These are phyloP conservation scores for Emergomyces pasteurianus DNA, from an alignment of 2,329 filamentous ascomycete genomes.

Conservation along the genomic window DNA sequence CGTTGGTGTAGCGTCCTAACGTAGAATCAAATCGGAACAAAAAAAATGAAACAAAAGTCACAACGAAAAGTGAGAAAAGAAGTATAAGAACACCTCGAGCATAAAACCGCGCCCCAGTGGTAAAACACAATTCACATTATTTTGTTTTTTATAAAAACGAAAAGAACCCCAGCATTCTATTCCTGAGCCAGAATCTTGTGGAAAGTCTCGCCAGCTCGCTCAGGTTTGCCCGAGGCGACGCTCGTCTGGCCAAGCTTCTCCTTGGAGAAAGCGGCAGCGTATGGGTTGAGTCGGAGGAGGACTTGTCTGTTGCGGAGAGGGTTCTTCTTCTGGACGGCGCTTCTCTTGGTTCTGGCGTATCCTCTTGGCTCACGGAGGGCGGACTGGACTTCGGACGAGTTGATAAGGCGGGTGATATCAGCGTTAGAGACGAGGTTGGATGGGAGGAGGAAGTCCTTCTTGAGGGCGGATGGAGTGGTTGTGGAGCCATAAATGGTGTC, in stretches of 20 bases:
- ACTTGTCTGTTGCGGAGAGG: constrained; percentile 98
- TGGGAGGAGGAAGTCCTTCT: constrained; percentile 98
- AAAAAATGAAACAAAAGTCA: not conserved
- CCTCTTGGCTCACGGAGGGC: constrained; percentile 89
- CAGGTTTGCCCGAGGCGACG: constrained; percentile 50
- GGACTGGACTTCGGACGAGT: constrained; percentile 96
- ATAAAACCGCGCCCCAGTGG: not conserved
- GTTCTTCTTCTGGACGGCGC: constrained; percentile 98
- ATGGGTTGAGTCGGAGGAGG: constrained; percentile 95
- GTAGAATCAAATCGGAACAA: not conserved
- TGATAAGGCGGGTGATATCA: constrained; percentile 95
- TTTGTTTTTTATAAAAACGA: constrained; percentile 1
- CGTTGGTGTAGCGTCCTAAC: not conserved
- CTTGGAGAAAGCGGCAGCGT: constrained; percentile 82
- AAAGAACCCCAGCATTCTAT: constrained; percentile 22
- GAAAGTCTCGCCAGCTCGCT: constrained; percentile 43
- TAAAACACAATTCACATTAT: not conserved
- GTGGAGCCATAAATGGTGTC: constrained; percentile 95
- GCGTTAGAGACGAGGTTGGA: constrained; percentile 86
- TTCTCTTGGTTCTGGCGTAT: constrained; percentile 77
- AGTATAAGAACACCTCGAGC: not conserved
- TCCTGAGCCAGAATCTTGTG: constrained; percentile 40
- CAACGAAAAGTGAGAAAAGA: not conserved
- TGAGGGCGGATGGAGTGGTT: constrained; percentile 76
- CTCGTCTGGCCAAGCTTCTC: constrained; percentile 67